Percentiles rank a stretch among this genome's conserved stretches.
phyloP scores from a whole-genome alignment of 345 rosid species.

The Passiflora organensis region DNA sequence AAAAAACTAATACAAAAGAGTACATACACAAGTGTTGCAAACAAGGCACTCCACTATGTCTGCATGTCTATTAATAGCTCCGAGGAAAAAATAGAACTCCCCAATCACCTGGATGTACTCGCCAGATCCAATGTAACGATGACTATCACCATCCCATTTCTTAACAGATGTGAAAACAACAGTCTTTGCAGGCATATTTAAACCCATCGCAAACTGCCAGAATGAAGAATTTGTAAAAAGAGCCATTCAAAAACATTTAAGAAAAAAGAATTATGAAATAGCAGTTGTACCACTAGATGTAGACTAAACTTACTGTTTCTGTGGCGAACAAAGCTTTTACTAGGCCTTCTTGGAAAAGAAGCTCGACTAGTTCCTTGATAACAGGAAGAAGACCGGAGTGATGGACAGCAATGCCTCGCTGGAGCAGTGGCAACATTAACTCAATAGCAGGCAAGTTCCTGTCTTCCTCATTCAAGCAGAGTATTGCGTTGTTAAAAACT shows the following conservation, averaged over 20 bases:
- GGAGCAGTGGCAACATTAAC: slow-evolving; percentile 88
- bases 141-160: slow-evolving; percentile 99
- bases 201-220: slow-evolving; percentile 96
- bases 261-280: no score
- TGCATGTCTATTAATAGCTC: neutral
- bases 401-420: slow-evolving; percentile 97
- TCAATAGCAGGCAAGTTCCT: slow-evolving; percentile 93
- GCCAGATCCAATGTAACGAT: slow-evolving; percentile 90
- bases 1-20: slow-evolving; percentile 1
- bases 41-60: neutral
- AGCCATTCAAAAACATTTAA: no score
- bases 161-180: slow-evolving; percentile 89
- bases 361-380: slow-evolving; percentile 95
- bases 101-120: slow-evolving; percentile 93
- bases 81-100: slow-evolving; percentile 8
- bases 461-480: slow-evolving; percentile 92
- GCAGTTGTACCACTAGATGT: no score
- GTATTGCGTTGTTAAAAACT: slow-evolving; percentile 71
- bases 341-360: slow-evolving; percentile 99
- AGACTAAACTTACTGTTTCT: slow-evolving; percentile 68
- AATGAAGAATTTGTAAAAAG: neutral
- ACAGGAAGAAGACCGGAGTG: slow-evolving; percentile 99
- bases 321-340: slow-evolving; percentile 97
- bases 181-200: slow-evolving; percentile 99
- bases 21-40: neutral